Conservation (phyloP, 345 rosid genomes). For the Moringa oleifera region DNA sequence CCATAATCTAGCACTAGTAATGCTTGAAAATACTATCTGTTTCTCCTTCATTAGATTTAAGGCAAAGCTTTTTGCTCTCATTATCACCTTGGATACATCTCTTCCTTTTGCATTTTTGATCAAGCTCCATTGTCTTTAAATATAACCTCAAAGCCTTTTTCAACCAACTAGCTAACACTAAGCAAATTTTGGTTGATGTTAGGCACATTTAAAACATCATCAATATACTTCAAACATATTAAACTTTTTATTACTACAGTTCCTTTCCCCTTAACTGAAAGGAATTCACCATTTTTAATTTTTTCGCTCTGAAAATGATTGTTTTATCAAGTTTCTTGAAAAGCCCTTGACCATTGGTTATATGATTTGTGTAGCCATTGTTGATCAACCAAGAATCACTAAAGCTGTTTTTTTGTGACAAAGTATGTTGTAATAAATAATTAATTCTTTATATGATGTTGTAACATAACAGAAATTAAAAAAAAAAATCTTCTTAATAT, state of each 20-base stretch:
- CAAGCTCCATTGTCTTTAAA: slow-evolving; percentile 5
- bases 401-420: too few species aligned
- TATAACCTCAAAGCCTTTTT: not conserved
- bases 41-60: not conserved
- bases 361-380: not conserved
- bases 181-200: not conserved
- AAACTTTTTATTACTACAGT: not conserved
- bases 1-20: not conserved
- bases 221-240: too few species aligned
- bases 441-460: too few species aligned
- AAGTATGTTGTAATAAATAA: too few species aligned
- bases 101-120: slow-evolving; percentile 1
- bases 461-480: too few species aligned
- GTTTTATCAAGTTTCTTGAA: not conserved
- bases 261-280: not conserved
- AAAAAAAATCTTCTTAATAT: too few species aligned
- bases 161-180: too few species aligned
- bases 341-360: not conserved
- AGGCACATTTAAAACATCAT: not conserved
- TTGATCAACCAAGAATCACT: too few species aligned
- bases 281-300: not conserved
- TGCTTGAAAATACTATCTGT: not conserved
- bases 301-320: not conserved
- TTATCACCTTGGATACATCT: not conserved
- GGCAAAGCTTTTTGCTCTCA: not conserved